Percentiles rank a stretch among this genome's conserved stretches.
Evolutionary conservation across 2,329 filamentous ascomycete species (phyloP).

Genomic region (Aspergillus puulaauensis): DNA sequence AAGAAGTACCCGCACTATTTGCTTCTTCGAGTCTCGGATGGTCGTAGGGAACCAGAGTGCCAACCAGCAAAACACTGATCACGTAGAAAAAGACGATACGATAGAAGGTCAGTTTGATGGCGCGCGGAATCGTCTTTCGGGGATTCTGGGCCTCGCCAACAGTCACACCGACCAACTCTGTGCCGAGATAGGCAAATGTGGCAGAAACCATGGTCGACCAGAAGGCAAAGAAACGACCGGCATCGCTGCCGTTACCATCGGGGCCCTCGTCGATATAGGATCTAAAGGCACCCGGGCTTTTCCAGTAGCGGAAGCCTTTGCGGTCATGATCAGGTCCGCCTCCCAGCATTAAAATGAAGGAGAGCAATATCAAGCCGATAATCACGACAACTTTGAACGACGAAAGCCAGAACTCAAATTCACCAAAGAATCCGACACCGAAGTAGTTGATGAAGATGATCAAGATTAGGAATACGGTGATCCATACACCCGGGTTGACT

Average conservation of each 20-base stretch:
- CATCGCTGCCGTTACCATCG: slow-evolving; percentile 30
- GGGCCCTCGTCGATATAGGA: slow-evolving; percentile 38
- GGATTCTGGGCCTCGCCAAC: slow-evolving; percentile 80
- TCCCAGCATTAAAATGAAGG: slow-evolving; percentile 63
- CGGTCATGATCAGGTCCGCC: slow-evolving; percentile 64
- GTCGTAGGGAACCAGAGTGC: slow-evolving; percentile 75
- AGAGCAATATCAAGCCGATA: slow-evolving; percentile 64
- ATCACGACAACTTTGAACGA: slow-evolving; percentile 70
- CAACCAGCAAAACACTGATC: slow-evolving; percentile 70
- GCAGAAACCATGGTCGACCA: slow-evolving; percentile 74
- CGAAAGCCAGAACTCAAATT: slow-evolving; percentile 61
- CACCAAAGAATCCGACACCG: slow-evolving; percentile 67
- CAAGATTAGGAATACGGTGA: slow-evolving; percentile 65
- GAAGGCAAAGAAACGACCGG: slow-evolving; percentile 61
- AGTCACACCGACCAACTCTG: slow-evolving; percentile 74
- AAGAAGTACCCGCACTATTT: slow-evolving; percentile 46
- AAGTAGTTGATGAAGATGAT: slow-evolving; percentile 70
- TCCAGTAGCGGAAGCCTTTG: slow-evolving; percentile 68
- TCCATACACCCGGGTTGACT: slow-evolving; percentile 77
- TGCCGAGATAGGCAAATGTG: slow-evolving; percentile 76
- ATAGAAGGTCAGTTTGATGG: slow-evolving; percentile 78
- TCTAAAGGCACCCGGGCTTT: slow-evolving; percentile 59
- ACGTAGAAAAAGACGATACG: slow-evolving; percentile 81
- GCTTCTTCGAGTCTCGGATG: slow-evolving; percentile 57
- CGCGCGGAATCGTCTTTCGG: slow-evolving; percentile 71